Base-by-base conservation (phyloP, 106 monocot genomes). In the Dendrobium nobile region DNA sequence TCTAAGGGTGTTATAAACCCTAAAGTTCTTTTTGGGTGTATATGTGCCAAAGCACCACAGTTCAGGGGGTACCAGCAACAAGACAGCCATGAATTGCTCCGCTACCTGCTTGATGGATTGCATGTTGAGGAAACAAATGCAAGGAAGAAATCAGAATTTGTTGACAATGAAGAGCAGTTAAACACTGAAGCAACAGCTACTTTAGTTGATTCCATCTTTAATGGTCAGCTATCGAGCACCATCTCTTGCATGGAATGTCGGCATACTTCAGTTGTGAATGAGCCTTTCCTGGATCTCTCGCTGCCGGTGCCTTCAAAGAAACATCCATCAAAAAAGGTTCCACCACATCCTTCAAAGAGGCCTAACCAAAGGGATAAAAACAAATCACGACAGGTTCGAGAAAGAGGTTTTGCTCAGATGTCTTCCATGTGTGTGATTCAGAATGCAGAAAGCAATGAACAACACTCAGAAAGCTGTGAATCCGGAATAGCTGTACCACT, bases 31-130 rank as follows among this genome's bases (percentile, higher is more conserved):
- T 94, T 98, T 47, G 84, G 87, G 13, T 85, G 86, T 72, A 86
- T 92, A 40, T 89, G 92, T 78, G 76, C 81, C 0, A 91, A 89
- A 75, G 92, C 90, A 9, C 85, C 92, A 1, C 92, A 94, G 70
- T 94, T 94, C 75, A 85, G 86, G 41, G 92, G 94, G 2, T 94
- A 89, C 45, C 87, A 92, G 43, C 90, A 94, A 47, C 97, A 98
- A 64, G 97, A 98, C 75, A 94, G 97, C 84, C 94, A 98, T 56
- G 97, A 98, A 81, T 81, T 94, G 81, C 92, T 98, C 16, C 83
- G 86, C 0, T 92, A 75, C 78, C 80, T 98, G 79, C 94, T 94
- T 47, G 90, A 92, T 85, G 89, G 89, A 7, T 83, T 98, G 77
- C 56, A 80, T 51, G 65, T 70, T 5, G 97, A 98, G 75, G 92